Evolutionary conservation across 75 land plant species (phyloP).

Genomic region (Ceratopteris richardii): DNA sequence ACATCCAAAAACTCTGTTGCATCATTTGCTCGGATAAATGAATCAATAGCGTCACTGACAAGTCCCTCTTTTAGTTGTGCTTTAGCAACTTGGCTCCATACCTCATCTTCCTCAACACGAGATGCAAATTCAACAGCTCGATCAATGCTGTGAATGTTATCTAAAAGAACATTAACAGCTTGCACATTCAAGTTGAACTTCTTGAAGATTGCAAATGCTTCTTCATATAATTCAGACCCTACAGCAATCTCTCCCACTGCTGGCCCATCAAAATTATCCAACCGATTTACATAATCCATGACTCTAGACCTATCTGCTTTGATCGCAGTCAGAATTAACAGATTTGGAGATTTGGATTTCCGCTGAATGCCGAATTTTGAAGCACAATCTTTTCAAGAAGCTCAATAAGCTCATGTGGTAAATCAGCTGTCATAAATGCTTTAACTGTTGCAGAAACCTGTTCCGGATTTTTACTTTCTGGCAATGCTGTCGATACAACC

Average conservation of each 20-base stretch:
- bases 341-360: conserved; percentile 92
- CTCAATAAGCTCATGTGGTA: conserved; percentile 97
- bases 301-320: conserved; percentile 93
- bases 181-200: conserved; percentile 94
- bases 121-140: conserved; percentile 97
- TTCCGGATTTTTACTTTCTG: conserved; percentile 98
- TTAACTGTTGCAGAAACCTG: conserved; percentile 98
- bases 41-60: conserved; percentile 97
- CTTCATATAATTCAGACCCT: conserved; percentile 86
- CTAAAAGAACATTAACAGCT: conserved; percentile 92
- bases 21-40: conserved; percentile 96
- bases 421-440: conserved; percentile 99
- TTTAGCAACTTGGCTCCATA: conserved; percentile 98
- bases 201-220: conserved; percentile 96
- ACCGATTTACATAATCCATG: conserved; percentile 90
- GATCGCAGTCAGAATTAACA: conserved; percentile 91
- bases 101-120: conserved; percentile 98
- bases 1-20: conserved; percentile 87
- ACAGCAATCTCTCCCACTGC: conserved; percentile 99
- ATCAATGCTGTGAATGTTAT: conserved; percentile 85
- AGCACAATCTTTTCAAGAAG: conserved; percentile 97
- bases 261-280: conserved; percentile 98
- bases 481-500: conserved; percentile 96
- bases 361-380: conserved; percentile 98
- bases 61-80: conserved; percentile 92